phyloP scores from a whole-genome alignment of 2,329 filamentous ascomycete species.

The Niveomyces coronatus region DNA sequence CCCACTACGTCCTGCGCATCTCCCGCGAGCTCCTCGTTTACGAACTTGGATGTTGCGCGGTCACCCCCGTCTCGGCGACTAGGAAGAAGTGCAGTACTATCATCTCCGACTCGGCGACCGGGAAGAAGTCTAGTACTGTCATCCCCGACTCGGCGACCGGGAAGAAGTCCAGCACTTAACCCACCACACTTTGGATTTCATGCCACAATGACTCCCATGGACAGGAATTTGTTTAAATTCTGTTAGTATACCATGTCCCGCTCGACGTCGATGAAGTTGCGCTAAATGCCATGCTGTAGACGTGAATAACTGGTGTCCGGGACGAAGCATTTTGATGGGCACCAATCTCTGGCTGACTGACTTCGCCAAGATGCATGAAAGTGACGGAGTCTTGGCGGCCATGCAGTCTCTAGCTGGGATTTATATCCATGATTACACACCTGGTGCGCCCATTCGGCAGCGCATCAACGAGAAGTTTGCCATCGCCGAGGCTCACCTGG shows the following conservation, averaged over 20 bases:
- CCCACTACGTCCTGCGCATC: background rate
- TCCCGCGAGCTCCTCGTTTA: background rate
- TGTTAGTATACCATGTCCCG: background rate
- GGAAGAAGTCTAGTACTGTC: too few relatives aligned
- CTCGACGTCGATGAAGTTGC: background rate
- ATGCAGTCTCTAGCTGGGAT: slow-evolving; percentile 31
- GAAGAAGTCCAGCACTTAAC: background rate
- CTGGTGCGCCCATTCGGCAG: slow-evolving; percentile 20
- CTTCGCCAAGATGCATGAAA: slow-evolving; percentile 28
- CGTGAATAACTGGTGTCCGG: slow-evolving; percentile 29
- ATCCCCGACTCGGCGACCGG: background rate
- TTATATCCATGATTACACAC: slow-evolving; percentile 31
- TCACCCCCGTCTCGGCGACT: too few relatives aligned
- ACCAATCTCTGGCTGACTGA: slow-evolving; percentile 31
- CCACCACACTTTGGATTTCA: slow-evolving; percentile 4
- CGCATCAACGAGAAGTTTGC: slow-evolving; percentile 24
- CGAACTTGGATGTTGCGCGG: too few relatives aligned
- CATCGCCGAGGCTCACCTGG: slow-evolving; percentile 21
- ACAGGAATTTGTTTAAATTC: slow-evolving; percentile 4
- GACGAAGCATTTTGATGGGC: slow-evolving; percentile 25
- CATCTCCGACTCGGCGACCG: too few relatives aligned
- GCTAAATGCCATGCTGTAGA: slow-evolving; percentile 17
- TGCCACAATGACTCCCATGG: slow-evolving; percentile 6
- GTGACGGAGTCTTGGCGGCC: slow-evolving; percentile 23
- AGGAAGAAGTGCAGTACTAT: too few relatives aligned